Evolutionary conservation across 2,329 filamentous ascomycete species (phyloP), one percentile per base, ranked within the genome.

Genomic region (Akanthomyces lecanii): DNA sequence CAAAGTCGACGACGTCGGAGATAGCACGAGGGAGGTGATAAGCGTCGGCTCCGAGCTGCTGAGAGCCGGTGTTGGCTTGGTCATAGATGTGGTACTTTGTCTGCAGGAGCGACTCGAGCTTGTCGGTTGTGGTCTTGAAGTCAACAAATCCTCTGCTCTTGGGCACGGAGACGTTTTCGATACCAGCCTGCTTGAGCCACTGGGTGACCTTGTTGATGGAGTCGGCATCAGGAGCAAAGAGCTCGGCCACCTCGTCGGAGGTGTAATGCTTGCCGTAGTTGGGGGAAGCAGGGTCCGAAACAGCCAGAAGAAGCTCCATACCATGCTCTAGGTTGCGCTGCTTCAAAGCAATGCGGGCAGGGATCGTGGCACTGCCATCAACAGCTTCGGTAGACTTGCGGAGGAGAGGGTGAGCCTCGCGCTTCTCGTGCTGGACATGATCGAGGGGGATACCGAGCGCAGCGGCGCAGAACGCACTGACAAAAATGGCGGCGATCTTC

Each of bases 111-210:
- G 72, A 69, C 68, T 86, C 83, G 6, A 79, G 77, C 28, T 66
- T 42, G 18, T 55, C 50, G 16, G 61, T 50, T 16, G 61, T 63
- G 3, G 66, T 42, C 30, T 66, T 21, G 23, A 67, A 67, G 38
- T 65, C 57, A 25, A 67, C 48, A 45, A 82, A 85, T 61, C 79
- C 79, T 50, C 79, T 77, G n/a, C 79, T 79, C 42, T 76, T 74
- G 0, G 83, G 82, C 50, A 82, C 77, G 44, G 73, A 73, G 53
- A 86, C 74, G 4, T 81, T 77, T 3, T 75, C 73, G 60, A 87
- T 82, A 3, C 84, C 85, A 47, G 79, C 76, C 10, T 71, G 69
- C n/a, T 74, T 70, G 11, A 87, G 76, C 84, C 84, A 87, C 8
- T 75, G 68, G 66, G 77, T 77, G 30, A 86, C 81, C 2, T 78